Evolutionary conservation across 306 rosid genomes (phyloP), one percentile per base, ranked within the genome.

Genomic region (Coriaria nepalensis): DNA sequence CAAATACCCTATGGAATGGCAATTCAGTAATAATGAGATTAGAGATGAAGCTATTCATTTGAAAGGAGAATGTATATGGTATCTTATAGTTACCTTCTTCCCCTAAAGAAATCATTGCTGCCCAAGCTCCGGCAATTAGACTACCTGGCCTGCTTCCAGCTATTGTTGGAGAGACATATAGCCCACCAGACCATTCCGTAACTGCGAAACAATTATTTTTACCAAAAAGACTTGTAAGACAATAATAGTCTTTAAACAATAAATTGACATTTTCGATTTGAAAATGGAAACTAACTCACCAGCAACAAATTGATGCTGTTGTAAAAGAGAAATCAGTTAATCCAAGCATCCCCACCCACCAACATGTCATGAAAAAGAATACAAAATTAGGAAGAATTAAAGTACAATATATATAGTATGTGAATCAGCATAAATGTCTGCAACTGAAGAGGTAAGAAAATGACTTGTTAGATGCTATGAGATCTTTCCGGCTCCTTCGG

Each of bases 131-230:
- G 11, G 95, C 93, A 51, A 90, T 84, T 46, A 81, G 81, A 57
- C 93, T 47, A 59, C 97, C 97, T 42, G 97, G 90, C 63, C 97
- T 74, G 77, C 97, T 90, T 61, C 97, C 97, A 56, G 95, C 97
- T 20, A 84, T 81, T 64, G 93, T 81, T 59, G 93, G 97, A 62
- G 97, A 90, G 37, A 90, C 93, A 48, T 84, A 90, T 35, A 90
- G 67, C 68, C 97, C 97, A 59, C 97, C 97, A 15, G 93, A 76
- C 97, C 97, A 90, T 73, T 90, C 97, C 1, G 93, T 84, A 67
- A 81, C 97, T 88, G 81, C 70, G 60, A 45, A 54, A 72, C 36
- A 47, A n/a, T n/a, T n/a, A n/a, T n/a, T n/a, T n/a, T n/a, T n/a
- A n/a, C n/a, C n/a, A n/a, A n/a, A n/a, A n/a, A n/a, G n/a, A n/a